phyloP scores from a whole-genome alignment of 108 stramenopile genomes.

The Cylindrotheca fusiformis region DNA sequence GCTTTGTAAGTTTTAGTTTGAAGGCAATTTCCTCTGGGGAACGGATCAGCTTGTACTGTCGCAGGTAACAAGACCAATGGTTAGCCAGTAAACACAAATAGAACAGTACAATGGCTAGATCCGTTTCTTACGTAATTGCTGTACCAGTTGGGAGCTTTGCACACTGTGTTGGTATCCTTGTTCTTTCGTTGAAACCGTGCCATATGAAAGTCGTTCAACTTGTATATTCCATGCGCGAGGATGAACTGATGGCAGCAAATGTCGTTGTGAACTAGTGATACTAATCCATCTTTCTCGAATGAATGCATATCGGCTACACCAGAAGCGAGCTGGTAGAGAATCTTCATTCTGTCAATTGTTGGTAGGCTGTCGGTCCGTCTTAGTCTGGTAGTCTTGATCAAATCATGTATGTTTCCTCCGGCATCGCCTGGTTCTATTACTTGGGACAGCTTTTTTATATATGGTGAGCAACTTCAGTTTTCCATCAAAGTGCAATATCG shows the following conservation, averaged over 20 bases:
- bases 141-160: neutral
- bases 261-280: conserved; percentile 52
- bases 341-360: conserved; percentile 33
- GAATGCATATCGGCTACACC: conserved; percentile 24
- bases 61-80: neutral
- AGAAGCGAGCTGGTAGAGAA: conserved; percentile 52
- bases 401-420: neutral
- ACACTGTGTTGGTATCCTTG: neutral
- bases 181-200: neutral
- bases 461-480: conserved; percentile 16
- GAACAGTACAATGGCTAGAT: too few relatives aligned
- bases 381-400: neutral
- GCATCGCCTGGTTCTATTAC: neutral
- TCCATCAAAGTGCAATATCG: neutral
- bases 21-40: neutral
- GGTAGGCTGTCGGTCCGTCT: neutral
- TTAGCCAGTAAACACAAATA: neutral
- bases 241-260: conserved; percentile 55
- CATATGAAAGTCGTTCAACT: conserved; percentile 76
- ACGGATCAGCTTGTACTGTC: neutral
- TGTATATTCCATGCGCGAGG: conserved; percentile 34
- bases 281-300: conserved; percentile 27
- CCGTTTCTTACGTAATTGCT: neutral
- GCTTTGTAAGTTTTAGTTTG: neutral
- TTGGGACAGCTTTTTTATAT: conserved; percentile 5